These are phyloP conservation scores for Trichomonas gallinae DNA, from an alignment of 208 protist species.

Conservation along the genomic window DNA sequence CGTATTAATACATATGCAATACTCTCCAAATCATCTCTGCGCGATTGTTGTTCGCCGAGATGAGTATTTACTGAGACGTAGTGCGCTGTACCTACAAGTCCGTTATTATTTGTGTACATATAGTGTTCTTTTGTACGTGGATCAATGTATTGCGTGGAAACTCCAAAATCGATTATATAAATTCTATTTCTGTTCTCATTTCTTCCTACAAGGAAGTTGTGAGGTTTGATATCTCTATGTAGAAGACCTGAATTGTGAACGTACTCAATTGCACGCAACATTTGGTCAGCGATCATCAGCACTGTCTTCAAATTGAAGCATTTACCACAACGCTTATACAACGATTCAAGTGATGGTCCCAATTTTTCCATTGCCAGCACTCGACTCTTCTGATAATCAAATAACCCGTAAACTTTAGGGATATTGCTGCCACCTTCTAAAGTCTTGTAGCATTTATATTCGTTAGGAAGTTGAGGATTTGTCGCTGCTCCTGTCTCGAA, in stretches of 20 bases:
- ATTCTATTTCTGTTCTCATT: neutral
- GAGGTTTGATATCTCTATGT: neutral
- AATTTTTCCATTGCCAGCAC: conserved; percentile 94
- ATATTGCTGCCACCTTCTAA: conserved; percentile 70
- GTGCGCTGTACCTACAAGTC: conserved; percentile 91
- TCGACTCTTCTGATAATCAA: conserved; percentile 81
- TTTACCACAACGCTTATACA: conserved; percentile 71
- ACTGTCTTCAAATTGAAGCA: conserved; percentile 90
- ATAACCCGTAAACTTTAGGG: conserved; percentile 74
- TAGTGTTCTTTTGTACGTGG: conserved; percentile 93
- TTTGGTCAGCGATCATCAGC: conserved; percentile 86
- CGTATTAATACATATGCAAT: conserved; percentile 95
- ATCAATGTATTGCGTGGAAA: conserved; percentile 95
- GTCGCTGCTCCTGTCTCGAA: conserved; percentile 50
- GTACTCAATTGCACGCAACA: conserved; percentile 47
- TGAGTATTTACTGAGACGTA: conserved; percentile 98
- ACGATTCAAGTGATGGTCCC: conserved; percentile 84
- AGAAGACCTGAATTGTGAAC: neutral
- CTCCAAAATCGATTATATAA: conserved; percentile 47
- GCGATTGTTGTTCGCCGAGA: conserved; percentile 82
- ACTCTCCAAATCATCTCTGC: conserved; percentile 56
- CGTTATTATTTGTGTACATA: conserved; percentile 93
- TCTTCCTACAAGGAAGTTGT: neutral
- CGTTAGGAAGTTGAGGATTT: conserved; percentile 85
- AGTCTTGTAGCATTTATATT: conserved; percentile 75